Conservation (phyloP, 306 rosid species). For the Quercus robur region DNA sequence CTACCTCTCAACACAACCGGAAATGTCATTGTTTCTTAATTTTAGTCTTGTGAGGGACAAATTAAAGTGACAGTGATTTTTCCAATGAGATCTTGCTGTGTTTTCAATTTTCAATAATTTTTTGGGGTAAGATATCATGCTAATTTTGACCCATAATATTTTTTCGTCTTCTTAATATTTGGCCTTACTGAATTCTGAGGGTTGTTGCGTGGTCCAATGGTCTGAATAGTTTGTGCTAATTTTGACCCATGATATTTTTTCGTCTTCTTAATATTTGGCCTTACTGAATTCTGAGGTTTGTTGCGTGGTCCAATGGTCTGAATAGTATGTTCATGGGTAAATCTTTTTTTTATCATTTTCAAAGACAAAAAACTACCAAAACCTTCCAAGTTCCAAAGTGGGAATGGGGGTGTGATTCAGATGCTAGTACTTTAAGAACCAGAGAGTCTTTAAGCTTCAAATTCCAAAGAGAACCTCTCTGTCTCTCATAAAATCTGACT, state of each 20-base stretch:
- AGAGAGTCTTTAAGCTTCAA: conserved; percentile 33
- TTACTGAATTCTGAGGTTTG: too few species aligned
- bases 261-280: background rate
- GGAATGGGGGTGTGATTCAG: conserved; percentile 10
- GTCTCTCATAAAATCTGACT: background rate
- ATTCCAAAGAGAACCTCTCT: conserved; percentile 43
- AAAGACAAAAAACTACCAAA: background rate
- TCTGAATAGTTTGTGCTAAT: background rate
- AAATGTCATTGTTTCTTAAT: too few species aligned
- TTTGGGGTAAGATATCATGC: too few species aligned
- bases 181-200: too few species aligned
- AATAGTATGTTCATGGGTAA: background rate
- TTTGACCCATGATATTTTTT: background rate
- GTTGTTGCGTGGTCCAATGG: background rate
- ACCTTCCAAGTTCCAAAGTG: conserved; percentile 36
- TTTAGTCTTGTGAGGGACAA: background rate
- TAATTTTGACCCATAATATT: background rate
- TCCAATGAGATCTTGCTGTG: too few species aligned
- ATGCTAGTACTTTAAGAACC: background rate
- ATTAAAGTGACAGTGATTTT: background rate
- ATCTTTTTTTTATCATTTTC: background rate
- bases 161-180: background rate
- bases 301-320: background rate
- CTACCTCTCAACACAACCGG: too few species aligned
- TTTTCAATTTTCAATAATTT: too few species aligned